Conservation (phyloP, 2,329 filamentous ascomycete species). For the Colletotrichum sp. region DNA sequence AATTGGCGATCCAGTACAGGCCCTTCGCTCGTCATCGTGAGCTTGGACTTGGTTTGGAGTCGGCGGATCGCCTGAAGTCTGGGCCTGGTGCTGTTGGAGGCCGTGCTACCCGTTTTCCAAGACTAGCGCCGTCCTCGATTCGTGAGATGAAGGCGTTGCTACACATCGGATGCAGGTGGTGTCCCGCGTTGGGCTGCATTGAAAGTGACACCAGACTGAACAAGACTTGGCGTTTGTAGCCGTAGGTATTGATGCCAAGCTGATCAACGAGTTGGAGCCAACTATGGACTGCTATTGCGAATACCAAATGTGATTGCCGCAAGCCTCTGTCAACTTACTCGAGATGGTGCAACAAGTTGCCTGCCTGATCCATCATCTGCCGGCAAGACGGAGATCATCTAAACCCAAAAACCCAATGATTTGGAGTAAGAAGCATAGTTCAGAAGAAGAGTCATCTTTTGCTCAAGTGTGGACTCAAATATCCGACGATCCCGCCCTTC, state of each 20-base stretch:
- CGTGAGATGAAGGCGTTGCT: neutral
- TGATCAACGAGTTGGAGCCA: neutral
- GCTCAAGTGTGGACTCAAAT: neutral
- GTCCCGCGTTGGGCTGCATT: neutral
- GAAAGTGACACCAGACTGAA: neutral
- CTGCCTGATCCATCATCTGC: neutral
- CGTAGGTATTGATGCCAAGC: rapidly evolving
- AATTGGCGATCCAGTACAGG: neutral
- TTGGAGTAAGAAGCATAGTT: neutral
- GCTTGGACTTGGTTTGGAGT: neutral
- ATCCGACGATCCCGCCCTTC: neutral
- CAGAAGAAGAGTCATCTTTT: neutral
- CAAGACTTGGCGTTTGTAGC: neutral
- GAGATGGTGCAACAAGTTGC: neutral
- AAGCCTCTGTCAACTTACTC: neutral
- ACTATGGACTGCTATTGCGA: neutral
- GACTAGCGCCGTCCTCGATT: neutral
- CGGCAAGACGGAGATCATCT: neutral
- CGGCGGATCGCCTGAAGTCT: neutral
- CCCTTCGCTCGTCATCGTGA: neutral
- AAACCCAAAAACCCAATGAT: neutral
- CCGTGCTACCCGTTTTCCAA: neutral
- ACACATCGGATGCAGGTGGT: neutral
- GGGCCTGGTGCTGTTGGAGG: neutral
- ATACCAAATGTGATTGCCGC: neutral